Percentiles rank a stretch among this genome's conserved stretches.
Evolutionary conservation across 305 asterid species (phyloP).

Genomic region (Striga hermonthica): DNA sequence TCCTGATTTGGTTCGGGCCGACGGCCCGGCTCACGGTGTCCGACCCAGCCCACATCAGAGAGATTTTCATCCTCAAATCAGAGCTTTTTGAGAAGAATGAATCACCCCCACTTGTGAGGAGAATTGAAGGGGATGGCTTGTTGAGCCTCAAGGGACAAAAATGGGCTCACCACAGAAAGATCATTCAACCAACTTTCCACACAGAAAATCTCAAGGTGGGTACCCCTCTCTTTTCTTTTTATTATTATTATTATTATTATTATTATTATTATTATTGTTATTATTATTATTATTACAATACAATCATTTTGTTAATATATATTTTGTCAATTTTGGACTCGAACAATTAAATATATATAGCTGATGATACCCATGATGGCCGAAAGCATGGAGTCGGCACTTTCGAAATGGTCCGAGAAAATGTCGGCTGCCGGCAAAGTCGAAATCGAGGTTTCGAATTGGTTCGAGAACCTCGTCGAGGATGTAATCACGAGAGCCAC

Average conservation of each 20-base stretch:
- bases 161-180: constrained; percentile 95
- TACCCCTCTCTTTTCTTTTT: constrained; percentile 13
- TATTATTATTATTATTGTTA: too few species aligned
- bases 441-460: constrained; percentile 65
- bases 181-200: constrained; percentile 81
- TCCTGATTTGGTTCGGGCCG: constrained; percentile 89
- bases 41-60: constrained; percentile 73
- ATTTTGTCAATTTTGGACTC: not conserved
- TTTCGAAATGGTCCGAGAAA: constrained; percentile 56
- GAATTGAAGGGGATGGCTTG: constrained; percentile 90
- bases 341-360: constrained; percentile 29
- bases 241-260: too few species aligned
- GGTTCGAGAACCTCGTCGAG: constrained; percentile 70
- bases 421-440: constrained; percentile 49
- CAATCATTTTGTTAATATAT: too few species aligned
- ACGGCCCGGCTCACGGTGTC: constrained; percentile 70
- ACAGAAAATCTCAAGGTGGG: constrained; percentile 93
- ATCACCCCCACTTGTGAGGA: constrained; percentile 66
- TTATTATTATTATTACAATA: not conserved
- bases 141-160: constrained; percentile 78
- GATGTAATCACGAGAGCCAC: constrained; percentile 72
- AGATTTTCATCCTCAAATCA: constrained; percentile 65
- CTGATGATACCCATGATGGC: constrained; percentile 82
- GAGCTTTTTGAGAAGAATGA: constrained; percentile 81
- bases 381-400: constrained; percentile 55